Conservation (phyloP, 805 yeast genomes). For the Jamesozyma hellenica region DNA sequence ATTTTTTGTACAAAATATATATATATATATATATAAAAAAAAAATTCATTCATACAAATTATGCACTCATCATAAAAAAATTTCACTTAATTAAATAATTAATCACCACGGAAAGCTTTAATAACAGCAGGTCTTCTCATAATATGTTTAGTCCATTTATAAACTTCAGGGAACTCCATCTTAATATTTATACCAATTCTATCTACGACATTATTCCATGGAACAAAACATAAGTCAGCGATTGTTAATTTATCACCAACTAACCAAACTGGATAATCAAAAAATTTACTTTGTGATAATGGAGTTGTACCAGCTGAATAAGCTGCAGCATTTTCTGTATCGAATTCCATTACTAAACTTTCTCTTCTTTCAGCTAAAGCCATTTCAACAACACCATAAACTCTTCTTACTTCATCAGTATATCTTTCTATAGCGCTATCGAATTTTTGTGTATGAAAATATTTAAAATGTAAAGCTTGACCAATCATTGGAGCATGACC, state of each 20-base stretch:
- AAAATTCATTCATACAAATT: no score
- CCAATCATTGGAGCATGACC: conserved; percentile 98
- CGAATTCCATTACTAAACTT: conserved; percentile 80
- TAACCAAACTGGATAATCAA: conserved; percentile 90
- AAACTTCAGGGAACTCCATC: conserved; percentile 86
- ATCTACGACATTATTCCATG: conserved; percentile 95
- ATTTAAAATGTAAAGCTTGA: conserved; percentile 87
- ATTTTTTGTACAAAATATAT: no score
- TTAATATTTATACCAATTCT: conserved; percentile 82
- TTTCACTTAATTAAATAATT: conserved; percentile 4
- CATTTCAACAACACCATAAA: conserved; percentile 90
- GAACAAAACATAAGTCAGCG: conserved; percentile 87
- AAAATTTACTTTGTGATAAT: conserved; percentile 70
- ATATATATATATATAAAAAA: no score
- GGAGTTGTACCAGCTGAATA: conserved; percentile 86
- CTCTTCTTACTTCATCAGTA: conserved; percentile 84
- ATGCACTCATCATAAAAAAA: no score
- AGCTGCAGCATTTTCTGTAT: conserved; percentile 76
- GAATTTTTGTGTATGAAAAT: conserved; percentile 76
- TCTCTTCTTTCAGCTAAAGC: conserved; percentile 89
- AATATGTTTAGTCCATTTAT: conserved; percentile 91
- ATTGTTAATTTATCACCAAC: conserved; percentile 78
- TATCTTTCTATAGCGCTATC: conserved; percentile 86
- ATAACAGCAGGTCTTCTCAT: conserved; percentile 89
- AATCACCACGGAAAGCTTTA: conserved; percentile 72